These are phyloP conservation scores for Auricularia auricula-judae DNA, from an alignment of 768 basidiomycete species.

Conservation along the genomic window DNA sequence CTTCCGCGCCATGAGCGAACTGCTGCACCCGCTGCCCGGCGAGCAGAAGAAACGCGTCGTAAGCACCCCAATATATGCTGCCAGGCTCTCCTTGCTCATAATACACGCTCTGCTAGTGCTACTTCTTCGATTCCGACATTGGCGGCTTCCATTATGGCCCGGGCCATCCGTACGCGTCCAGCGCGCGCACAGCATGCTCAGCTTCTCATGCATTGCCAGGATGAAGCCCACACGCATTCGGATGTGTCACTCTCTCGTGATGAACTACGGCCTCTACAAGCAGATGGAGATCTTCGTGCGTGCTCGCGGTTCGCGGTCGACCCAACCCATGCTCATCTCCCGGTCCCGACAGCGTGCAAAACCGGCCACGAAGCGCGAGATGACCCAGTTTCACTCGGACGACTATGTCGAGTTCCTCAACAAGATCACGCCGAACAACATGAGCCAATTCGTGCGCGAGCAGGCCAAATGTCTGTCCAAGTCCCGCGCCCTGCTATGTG, in stretches of 20 bases:
- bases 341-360: slow-evolving; percentile 68
- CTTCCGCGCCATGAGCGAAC: slow-evolving; percentile 20
- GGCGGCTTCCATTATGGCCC: slow-evolving; percentile 99
- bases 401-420: slow-evolving; percentile 97
- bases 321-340: background rate
- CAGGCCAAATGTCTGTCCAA: slow-evolving; percentile 78
- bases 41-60: slow-evolving; percentile 87
- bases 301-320: slow-evolving; percentile 7
- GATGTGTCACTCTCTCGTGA: slow-evolving; percentile 98
- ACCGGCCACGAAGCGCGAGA: slow-evolving; percentile 97
- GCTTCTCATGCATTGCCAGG: slow-evolving; percentile 23
- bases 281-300: slow-evolving; percentile 99
- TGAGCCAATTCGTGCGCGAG: slow-evolving; percentile 86
- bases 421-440: slow-evolving; percentile 89
- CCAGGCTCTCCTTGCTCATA: slow-evolving; percentile 3
- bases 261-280: slow-evolving; percentile 99
- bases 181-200: slow-evolving; percentile 12
- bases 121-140: slow-evolving; percentile 99
- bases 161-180: slow-evolving; percentile 67
- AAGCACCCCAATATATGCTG: slow-evolving; percentile 22
- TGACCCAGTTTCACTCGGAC: slow-evolving; percentile 99
- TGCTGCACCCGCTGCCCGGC: slow-evolving; percentile 54
- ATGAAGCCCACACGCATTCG: slow-evolving; percentile 98
- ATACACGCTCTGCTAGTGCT: slow-evolving; percentile 48
- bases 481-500: background rate